These are phyloP conservation scores for Pyrenopolyporus hunteri DNA, from an alignment of 495 filamentous ascomycete genomes.

Conservation along the genomic window DNA sequence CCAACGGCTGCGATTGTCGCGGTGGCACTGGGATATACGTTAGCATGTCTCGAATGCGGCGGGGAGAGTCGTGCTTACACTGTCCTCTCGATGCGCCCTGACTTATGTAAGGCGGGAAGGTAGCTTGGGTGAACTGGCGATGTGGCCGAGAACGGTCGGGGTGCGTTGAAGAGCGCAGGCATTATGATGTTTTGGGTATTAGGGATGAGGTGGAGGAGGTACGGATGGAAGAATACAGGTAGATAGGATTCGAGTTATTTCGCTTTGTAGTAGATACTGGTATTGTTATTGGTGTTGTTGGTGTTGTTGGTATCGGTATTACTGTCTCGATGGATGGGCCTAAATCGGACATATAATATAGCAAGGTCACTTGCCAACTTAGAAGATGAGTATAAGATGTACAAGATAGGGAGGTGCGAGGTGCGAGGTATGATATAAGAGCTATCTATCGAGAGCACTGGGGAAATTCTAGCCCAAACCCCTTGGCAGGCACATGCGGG, in stretches of 20 bases:
- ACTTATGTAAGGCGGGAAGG: slow-evolving; percentile 49
- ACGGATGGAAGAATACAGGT: not conserved
- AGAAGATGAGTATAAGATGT: no score
- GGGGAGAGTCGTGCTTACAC: slow-evolving; percentile 36
- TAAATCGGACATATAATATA: no score
- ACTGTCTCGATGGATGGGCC: no score
- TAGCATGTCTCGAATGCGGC: not conserved
- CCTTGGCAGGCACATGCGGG: not conserved
- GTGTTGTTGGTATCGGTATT: no score
- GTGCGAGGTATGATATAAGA: not conserved
- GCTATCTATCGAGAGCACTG: not conserved
- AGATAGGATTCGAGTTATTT: not conserved
- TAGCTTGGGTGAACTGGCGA: slow-evolving; percentile 52
- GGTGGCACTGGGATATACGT: slow-evolving; percentile 41
- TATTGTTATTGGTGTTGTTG: no score
- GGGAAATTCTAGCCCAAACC: not conserved
- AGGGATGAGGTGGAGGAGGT: not conserved
- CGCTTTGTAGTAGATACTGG: not conserved
- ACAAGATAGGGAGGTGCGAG: no score
- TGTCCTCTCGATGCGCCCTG: slow-evolving; percentile 42
- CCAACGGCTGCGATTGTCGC: slow-evolving; percentile 48
- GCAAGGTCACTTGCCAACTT: no score
- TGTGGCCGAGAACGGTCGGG: slow-evolving; percentile 47
- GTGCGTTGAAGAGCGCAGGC: slow-evolving; percentile 32
- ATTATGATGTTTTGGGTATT: slow-evolving; percentile 30